These are phyloP conservation scores for Paramecium biaurelia DNA, from an alignment of 73 alveolate species.

Conservation along the genomic window DNA sequence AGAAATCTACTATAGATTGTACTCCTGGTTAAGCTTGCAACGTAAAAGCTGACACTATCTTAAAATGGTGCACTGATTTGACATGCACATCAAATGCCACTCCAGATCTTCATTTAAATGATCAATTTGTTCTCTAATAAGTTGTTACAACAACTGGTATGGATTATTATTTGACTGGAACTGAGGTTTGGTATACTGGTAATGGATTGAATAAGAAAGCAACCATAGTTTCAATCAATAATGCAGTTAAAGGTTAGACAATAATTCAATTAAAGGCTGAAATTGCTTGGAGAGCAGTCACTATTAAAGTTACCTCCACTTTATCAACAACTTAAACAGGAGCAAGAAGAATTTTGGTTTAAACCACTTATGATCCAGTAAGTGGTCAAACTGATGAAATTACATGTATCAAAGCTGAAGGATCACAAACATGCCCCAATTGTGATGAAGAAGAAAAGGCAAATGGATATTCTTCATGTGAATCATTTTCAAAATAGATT, in stretches of 20 bases:
- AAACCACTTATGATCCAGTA: background rate
- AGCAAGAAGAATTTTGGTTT: background rate
- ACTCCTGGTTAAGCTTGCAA: background rate
- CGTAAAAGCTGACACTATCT: background rate
- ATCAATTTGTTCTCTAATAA: background rate
- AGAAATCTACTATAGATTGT: background rate
- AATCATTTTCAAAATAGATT: background rate
- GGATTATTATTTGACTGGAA: background rate
- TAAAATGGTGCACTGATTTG: background rate
- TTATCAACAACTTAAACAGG: background rate
- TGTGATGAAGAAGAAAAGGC: background rate
- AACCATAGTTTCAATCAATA: background rate
- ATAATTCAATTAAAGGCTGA: background rate
- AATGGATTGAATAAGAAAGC: background rate
- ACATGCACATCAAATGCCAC: background rate
- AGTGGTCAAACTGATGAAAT: background rate
- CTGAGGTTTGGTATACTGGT: background rate
- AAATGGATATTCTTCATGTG: too few species aligned
- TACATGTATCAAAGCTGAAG: background rate
- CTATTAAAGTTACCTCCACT: background rate
- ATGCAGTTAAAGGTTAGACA: background rate
- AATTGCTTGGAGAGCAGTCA: background rate
- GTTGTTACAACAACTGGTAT: background rate
- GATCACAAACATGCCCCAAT: background rate
- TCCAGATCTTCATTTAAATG: background rate